Evolutionary conservation across 345 rosid species (phyloP), one percentile per base, ranked within the genome.

Genomic region (Brassica rapa): DNA sequence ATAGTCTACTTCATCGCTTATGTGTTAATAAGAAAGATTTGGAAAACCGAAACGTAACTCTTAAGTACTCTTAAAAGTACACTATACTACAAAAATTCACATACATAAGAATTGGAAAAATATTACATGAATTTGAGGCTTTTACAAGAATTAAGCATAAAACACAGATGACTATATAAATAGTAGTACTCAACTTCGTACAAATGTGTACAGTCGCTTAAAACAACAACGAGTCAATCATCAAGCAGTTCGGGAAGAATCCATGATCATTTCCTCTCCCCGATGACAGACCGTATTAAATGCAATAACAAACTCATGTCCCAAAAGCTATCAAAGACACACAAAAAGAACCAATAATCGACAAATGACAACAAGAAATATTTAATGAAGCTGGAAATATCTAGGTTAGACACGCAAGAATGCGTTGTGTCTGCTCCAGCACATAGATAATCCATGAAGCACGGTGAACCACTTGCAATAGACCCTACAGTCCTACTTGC

Each of bases 241-340:
- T 68, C 37, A 25, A 46, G n/a, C 60, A 46, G 71, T n/a, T 25
- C 51, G 37, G 39, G 51, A 43, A 46, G 37, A 68, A 68, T 4
- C 8, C 23, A 15, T 43, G 19, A 14, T 62, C 19, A 62, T 10
- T 27, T 15, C 39, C 10, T 5, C 41, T 62, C 23, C 41, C 11
- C 3, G 39, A n/a, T 32, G 51, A 24, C 59, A 25, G 51, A 15
- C 60, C 24, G n/a, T 29, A 68, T 25, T 49, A 68, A 67, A 25
- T 68, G 72, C 60, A 68, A 27, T 46, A 68, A 27, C 39, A 68
- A 46, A 49, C 30, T 68, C 72, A 49, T n/a, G 29, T 23, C 32
- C 8, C 10, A 14, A 24, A 12, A 66, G 60, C 60, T 68, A 49
- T 49, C 23, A 8, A 27, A 27, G 35, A n/a, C 60, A 25, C 30